These are phyloP conservation scores for Ciborinia camelliae DNA, from an alignment of 2,329 filamentous ascomycete genomes.

Conservation along the genomic window DNA sequence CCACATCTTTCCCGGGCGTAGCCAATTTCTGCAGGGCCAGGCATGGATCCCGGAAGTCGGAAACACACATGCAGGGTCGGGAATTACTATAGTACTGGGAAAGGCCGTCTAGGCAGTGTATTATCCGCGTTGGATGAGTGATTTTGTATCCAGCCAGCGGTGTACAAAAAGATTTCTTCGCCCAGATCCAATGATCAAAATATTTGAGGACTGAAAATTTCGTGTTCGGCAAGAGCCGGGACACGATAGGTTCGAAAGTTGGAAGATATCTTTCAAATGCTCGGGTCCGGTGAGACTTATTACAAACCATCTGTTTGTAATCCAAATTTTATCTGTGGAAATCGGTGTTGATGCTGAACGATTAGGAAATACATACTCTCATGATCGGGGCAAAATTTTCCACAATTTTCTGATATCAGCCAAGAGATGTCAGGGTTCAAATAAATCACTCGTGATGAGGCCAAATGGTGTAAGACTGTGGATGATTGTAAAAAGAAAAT, in stretches of 20 bases:
- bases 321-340: background rate
- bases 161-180: background rate
- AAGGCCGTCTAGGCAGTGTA: background rate
- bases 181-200: background rate
- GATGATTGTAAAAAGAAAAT: background rate
- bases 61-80: conserved; percentile 6
- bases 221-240: background rate
- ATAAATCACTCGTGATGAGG: too few relatives aligned
- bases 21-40: background rate
- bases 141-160: background rate
- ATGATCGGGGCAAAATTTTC: background rate
- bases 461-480: background rate
- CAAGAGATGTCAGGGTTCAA: background rate
- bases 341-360: background rate
- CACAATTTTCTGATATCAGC: background rate
- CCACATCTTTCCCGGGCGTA: background rate
- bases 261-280: background rate
- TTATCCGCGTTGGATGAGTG: background rate
- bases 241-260: background rate
- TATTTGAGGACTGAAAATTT: background rate
- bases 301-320: background rate
- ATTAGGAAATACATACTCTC: background rate
- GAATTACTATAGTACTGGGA: background rate
- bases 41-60: background rate
- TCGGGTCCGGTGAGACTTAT: background rate